Evolutionary conservation across 2,329 filamentous ascomycete genomes (phyloP), one percentile per base, ranked within the genome.

Genomic region (Aspergillus nomiae): DNA sequence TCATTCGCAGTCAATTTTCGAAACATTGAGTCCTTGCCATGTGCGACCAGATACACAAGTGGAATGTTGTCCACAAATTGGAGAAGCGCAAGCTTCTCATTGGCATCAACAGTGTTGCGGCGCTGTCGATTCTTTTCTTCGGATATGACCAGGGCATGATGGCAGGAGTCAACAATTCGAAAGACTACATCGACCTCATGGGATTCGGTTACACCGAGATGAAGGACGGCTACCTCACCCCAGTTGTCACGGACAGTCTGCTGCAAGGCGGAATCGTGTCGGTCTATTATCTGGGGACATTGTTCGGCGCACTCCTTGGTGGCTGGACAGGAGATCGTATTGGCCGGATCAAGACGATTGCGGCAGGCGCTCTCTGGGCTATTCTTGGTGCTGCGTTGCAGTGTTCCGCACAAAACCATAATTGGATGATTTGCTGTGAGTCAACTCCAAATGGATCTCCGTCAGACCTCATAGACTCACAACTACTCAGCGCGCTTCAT

Each of bases 401-500:
- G 74, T 86, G 84, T 65, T 87, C 87, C 0, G 87, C 90, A 0
- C 83, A 86, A 77, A 90, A 90, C 67, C 80, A 85, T 50, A 78
- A 84, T 32, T 91, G 89, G 89, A 91, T 91, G 89, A 88, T 90
- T 64, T 88, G 85, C 70, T 83, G 83, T 86, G 76, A 72, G 84
- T 72, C 4, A 1, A 19, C 28, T n/a, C 11, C 11, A n/a, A 8
- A 32, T n/a, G 32, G 38, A 9, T 2, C 16, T 19, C 28, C 19
- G 21, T 5, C 14, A 21, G 30, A 38, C 6, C 30, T 10, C 30
- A 19, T 21, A 9, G n/a, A n/a, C 26, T 55, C 38, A 55, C 21
- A 28, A 19, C 32, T 41, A 41, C 12, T 21, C 64, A 82, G 84
- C 86, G 14, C 85, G 87, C 34, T 78, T 85, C 19, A 79, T 89